These are phyloP conservation scores for Candida smagusa DNA, from an alignment of 1,139 yeast species.

Conservation along the genomic window DNA sequence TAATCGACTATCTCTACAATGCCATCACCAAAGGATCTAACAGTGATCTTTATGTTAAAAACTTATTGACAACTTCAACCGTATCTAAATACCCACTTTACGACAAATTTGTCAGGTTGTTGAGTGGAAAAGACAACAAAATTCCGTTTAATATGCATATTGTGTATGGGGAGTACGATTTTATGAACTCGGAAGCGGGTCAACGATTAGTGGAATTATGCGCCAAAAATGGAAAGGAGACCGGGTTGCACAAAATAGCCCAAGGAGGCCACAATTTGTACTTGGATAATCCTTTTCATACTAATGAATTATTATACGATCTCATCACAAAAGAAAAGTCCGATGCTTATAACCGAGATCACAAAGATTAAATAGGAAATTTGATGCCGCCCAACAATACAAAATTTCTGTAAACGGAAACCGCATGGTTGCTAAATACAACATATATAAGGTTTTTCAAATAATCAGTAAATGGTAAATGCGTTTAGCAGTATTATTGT, in stretches of 20 bases:
- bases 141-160: constrained; percentile 49
- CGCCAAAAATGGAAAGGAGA: constrained; percentile 47
- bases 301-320: constrained; percentile 35
- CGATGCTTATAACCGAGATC: too few relatives aligned
- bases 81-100: constrained; percentile 73
- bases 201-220: constrained; percentile 35
- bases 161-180: constrained; percentile 79
- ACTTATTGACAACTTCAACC: constrained; percentile 69
- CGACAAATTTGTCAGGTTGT: constrained; percentile 50
- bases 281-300: constrained; percentile 50
- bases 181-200: constrained; percentile 84
- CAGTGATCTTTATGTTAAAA: constrained; percentile 64
- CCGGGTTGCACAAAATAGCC: constrained; percentile 25
- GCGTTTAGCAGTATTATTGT: not conserved
- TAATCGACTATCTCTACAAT: constrained; percentile 59
- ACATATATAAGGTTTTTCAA: too few relatives aligned
- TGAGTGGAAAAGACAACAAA: constrained; percentile 3
- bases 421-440: too few relatives aligned
- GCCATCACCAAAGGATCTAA: constrained; percentile 59
- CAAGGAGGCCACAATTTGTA: constrained; percentile 49
- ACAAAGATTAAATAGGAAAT: not conserved
- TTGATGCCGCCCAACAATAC: not conserved
- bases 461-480: not conserved
- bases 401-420: not conserved
- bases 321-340: constrained; percentile 8